Conservation (phyloP, 164 flowering plant species). For the Vitis labrusca region DNA sequence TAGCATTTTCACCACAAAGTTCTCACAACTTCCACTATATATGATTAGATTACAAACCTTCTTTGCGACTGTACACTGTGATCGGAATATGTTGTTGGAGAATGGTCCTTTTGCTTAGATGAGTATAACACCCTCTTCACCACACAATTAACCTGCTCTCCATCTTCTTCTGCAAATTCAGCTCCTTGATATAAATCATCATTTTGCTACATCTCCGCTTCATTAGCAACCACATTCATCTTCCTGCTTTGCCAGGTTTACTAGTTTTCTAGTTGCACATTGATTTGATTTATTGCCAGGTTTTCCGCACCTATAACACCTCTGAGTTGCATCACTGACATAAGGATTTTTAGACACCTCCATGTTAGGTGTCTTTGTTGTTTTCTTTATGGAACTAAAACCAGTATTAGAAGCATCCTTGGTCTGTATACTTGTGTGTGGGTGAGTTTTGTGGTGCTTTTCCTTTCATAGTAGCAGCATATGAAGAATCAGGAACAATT, state of each 20-base stretch:
- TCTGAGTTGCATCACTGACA: not conserved
- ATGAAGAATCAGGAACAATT: too few species aligned
- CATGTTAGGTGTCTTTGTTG: too few species aligned
- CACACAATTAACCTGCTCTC: not conserved
- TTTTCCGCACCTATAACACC: not conserved
- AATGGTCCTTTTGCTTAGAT: not conserved
- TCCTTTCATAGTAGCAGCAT: too few species aligned
- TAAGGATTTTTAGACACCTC: too few species aligned
- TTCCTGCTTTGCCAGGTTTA: not conserved
- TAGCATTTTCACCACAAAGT: not conserved
- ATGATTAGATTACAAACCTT: too few species aligned
- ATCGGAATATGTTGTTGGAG: not conserved
- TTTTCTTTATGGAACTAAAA: too few species aligned
- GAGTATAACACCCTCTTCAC: not conserved
- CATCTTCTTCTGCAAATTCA: not conserved
- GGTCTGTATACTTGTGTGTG: too few species aligned
- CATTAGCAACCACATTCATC: not conserved
- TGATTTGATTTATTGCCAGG: not conserved
- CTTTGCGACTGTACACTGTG: not conserved
- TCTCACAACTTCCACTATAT: too few species aligned
- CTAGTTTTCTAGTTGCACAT: not conserved
- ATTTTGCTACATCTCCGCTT: not conserved
- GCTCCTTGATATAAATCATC: not conserved
- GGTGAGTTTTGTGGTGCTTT: too few species aligned
- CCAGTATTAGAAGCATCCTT: too few species aligned